Evolutionary conservation across 2,329 filamentous ascomycete species (phyloP).

Genomic region (Emmonsia crescens): DNA sequence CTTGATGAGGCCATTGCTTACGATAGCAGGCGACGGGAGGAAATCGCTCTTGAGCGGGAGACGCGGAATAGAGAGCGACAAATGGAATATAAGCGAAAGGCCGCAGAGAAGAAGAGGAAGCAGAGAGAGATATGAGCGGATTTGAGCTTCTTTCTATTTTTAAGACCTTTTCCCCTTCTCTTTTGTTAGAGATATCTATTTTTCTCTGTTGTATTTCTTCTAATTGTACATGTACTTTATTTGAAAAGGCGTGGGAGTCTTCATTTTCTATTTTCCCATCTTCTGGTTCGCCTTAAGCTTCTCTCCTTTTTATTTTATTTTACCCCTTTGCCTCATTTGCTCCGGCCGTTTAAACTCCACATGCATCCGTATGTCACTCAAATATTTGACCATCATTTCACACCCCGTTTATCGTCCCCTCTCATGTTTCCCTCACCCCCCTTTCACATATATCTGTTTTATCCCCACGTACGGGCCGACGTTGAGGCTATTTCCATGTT

Average conservation of each 20-base stretch:
- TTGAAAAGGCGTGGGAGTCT: not conserved
- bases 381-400: not conserved
- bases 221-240: slow-evolving; percentile 2
- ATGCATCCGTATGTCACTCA: no score
- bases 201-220: not conserved
- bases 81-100: slow-evolving; percentile 9
- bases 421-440: not conserved
- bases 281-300: not conserved
- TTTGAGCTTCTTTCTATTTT: not conserved
- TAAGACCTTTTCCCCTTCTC: not conserved
- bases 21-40: slow-evolving; percentile 19
- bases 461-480: not conserved
- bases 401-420: not conserved
- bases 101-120: slow-evolving; percentile 1
- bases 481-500: not conserved
- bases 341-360: not conserved
- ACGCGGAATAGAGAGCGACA: slow-evolving; percentile 19
- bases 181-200: not conserved
- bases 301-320: not conserved
- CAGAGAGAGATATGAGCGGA: not conserved
- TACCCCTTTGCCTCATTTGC: not conserved
- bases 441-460: not conserved
- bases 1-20: slow-evolving; percentile 23
- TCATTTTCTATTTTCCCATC: not conserved
- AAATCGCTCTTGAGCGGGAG: slow-evolving; percentile 23